A percentile compares a stretch with the other conserved stretches of the same genome.
phyloP scores from a whole-genome alignment of 202 grass and related monocot genomes.

The Dendrocalamus latiflorus region DNA sequence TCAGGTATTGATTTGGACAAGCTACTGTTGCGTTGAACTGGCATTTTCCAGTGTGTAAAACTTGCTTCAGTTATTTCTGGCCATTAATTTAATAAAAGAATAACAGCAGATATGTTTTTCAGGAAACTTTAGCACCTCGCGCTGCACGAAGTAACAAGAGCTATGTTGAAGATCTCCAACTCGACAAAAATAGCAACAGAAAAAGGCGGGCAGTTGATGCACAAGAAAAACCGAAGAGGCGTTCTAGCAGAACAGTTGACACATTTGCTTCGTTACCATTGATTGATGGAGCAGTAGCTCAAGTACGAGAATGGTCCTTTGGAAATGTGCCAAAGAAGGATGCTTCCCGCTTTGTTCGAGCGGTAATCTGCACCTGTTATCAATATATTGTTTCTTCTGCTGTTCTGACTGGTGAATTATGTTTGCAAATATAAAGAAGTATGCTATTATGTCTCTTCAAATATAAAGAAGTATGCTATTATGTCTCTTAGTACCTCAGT shows the following conservation, averaged over 20 bases:
- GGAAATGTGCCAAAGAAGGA: conserved; percentile 89
- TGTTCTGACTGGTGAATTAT: neutral
- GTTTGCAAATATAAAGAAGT: neutral
- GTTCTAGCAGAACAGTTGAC: conserved; percentile 73
- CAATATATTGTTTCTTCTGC: conserved; percentile 2
- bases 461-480: no score
- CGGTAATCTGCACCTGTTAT: conserved; percentile 47
- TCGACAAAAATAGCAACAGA: conserved; percentile 55
- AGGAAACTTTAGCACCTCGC: conserved; percentile 95
- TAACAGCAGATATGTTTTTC: neutral
- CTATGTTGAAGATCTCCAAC: conserved; percentile 79
- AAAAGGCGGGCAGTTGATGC: conserved; percentile 61
- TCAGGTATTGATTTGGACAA: conserved; percentile 58
- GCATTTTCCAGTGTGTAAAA: neutral
- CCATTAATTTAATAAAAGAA: neutral
- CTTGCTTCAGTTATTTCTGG: neutral
- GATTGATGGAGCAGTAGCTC: conserved; percentile 81
- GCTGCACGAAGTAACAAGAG: conserved; percentile 91
- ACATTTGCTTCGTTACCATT: conserved; percentile 52
- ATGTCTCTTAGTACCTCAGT: neutral
- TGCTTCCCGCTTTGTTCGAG: conserved; percentile 85
- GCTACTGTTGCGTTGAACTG: neutral
- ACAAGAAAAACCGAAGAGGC: conserved; percentile 71
- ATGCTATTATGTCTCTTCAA: no score
- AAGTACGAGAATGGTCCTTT: conserved; percentile 91